Conservation (phyloP, 164 flowering plant species). For the Nymphaea colorata region DNA sequence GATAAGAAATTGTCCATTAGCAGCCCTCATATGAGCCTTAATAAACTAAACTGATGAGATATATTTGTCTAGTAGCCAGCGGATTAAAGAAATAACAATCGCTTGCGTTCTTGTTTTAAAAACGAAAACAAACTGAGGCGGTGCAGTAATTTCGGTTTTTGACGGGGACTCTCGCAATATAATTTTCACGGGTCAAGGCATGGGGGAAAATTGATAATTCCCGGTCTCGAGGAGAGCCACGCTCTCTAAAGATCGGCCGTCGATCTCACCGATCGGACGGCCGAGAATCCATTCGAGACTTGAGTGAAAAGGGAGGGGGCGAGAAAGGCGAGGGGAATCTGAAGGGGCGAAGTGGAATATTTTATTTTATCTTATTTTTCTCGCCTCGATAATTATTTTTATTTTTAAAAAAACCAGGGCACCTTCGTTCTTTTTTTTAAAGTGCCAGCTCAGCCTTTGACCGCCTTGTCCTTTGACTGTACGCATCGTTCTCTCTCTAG, state of each 20-base stretch:
- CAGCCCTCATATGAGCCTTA: too few species aligned
- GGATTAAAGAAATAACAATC: too few species aligned
- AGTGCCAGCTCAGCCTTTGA: conserved; percentile 31
- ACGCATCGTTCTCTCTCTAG: conserved; percentile 10
- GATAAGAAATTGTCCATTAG: too few species aligned
- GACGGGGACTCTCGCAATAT: background rate
- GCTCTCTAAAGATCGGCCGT: background rate
- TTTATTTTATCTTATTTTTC: background rate
- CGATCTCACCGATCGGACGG: background rate
- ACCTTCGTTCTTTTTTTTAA: conserved; percentile 14
- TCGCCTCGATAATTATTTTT: background rate
- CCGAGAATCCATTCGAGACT: background rate
- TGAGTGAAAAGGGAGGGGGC: background rate
- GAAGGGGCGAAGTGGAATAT: conserved; percentile 6
- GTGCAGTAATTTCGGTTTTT: too few species aligned
- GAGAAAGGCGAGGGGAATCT: background rate
- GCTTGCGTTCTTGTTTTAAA: too few species aligned
- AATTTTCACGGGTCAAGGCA: background rate
- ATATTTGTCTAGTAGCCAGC: too few species aligned
- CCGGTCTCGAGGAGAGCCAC: background rate
- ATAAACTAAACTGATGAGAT: too few species aligned
- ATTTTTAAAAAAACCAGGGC: conserved; percentile 10
- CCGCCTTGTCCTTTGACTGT: conserved; percentile 12
- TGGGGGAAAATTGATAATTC: background rate
- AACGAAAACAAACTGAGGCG: background rate